phyloP scores from a whole-genome alignment of 1,139 yeast species.

The Pneumocystis oryctolagi region DNA sequence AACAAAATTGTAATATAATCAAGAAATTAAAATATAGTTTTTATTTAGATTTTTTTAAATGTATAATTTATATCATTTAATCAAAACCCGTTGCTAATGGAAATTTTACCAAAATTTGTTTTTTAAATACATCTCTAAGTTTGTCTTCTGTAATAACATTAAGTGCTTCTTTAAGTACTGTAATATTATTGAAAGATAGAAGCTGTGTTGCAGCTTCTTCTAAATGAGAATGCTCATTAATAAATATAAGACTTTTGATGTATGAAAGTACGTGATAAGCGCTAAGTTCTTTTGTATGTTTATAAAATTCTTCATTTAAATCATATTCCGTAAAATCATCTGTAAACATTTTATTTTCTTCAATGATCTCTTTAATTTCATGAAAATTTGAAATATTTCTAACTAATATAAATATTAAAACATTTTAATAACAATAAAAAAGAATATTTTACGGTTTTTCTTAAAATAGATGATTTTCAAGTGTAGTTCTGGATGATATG shows the following conservation, averaged over 20 bases:
- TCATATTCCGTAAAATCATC: not conserved
- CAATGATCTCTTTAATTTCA: not conserved
- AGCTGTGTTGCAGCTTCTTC: not conserved
- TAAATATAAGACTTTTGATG: not conserved
- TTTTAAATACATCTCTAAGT: not conserved
- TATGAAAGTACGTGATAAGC: not conserved
- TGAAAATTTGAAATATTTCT: not conserved
- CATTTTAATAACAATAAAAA: not conserved
- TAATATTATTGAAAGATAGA: not conserved
- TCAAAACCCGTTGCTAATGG: not conserved
- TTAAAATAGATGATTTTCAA: not conserved
- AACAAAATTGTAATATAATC: not conserved
- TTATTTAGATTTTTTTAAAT: not conserved
- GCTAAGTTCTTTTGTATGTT: not conserved
- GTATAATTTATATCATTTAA: not conserved
- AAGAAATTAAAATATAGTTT: not conserved
- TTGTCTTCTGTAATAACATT: not conserved
- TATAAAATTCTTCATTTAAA: not conserved
- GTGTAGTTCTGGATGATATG: not conserved
- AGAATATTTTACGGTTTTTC: not conserved
- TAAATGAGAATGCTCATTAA: not conserved
- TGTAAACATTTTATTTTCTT: not conserved
- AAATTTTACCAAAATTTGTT: not conserved
- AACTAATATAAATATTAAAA: not conserved
- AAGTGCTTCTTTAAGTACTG: not conserved